Base-by-base conservation (phyloP, 176 grass and related monocot species). In the Phragmites australis region DNA sequence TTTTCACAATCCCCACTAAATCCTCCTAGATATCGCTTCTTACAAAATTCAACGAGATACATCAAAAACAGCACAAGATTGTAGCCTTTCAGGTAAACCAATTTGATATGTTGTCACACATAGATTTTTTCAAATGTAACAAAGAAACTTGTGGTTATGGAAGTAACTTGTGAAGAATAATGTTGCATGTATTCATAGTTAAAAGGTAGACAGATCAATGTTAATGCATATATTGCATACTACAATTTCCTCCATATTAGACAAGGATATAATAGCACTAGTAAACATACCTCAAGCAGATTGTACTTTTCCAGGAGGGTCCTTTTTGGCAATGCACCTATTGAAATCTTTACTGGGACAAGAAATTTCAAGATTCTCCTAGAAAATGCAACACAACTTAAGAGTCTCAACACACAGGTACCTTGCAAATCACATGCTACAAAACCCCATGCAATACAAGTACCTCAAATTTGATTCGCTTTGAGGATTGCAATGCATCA, bases 331-430 rank as follows among this genome's bases (percentile, higher is more conserved):
- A 99, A 82, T 61, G 96, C 84, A 72, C 97, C 93, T 75, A 99
- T 82, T 77, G 93, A 99, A 77, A 99, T 75, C 93, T 99, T 99
- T 63, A 99, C 90, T 0, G 90, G 97, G 68, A 99, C 74, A 57
- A 99, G 88, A 82, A 95, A 99, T 79, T 99, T 99, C 79, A 99
- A 85, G 86, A 99, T 91, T 86, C 82, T 91, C 88, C 93, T 96
- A 82, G 9, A 83, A 90, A 81, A 80, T 59, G 47, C 19, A 79
- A 48, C 22, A 88, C 53, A 61, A 47, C 42, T 86, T 59, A 87
- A 53, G 41, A 74, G 31, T 81, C 19, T 4, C 46, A 53, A 75
- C n/a, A 80, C 10, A 49, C 22, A 40, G 3, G 31, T 31, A 2
- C 14, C 13, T 21, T 70, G 68, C 9, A 77, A 44, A 72, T 43